A percentile compares a stretch with the other conserved stretches of the same genome.
These are phyloP conservation scores for Cordyceps cateniannulata DNA, from an alignment of 2,329 filamentous ascomycete species.

Conservation along the genomic window DNA sequence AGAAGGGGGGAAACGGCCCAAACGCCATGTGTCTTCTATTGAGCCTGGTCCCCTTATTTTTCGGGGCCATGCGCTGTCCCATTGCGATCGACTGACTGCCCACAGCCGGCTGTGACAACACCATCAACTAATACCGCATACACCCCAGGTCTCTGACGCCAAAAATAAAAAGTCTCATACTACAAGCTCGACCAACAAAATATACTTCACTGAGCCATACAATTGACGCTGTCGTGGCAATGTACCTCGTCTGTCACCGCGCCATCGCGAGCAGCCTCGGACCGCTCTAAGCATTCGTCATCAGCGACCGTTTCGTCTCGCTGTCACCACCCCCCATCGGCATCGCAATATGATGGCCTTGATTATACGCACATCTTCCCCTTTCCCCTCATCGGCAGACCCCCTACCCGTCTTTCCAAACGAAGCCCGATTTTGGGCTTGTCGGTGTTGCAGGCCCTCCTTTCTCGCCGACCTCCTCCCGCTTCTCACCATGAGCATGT, in stretches of 20 bases:
- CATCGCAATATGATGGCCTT: background rate
- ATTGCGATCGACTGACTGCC: background rate
- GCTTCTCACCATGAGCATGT: constrained; percentile 33
- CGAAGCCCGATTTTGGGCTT: background rate
- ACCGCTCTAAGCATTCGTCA: background rate
- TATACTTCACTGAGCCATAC: background rate
- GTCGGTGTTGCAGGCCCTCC: no score
- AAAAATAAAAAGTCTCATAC: constrained; percentile 4
- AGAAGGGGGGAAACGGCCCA: background rate
- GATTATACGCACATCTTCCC: background rate
- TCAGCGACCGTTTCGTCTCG: background rate
- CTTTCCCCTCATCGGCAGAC: background rate
- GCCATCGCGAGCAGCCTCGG: no score
- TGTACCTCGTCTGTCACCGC: background rate
- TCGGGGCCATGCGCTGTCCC: background rate
- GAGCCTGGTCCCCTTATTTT: background rate
- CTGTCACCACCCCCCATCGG: background rate
- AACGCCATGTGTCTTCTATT: background rate
- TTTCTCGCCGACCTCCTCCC: background rate
- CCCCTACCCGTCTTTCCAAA: background rate
- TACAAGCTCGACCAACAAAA: background rate
- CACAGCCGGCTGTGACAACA: background rate
- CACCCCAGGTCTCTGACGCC: background rate
- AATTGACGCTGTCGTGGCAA: background rate
- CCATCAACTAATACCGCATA: constrained; percentile 6